Evolutionary conservation across 805 yeast species (phyloP), one percentile per base, ranked within the genome.

Genomic region (Yarrowia sp.): DNA sequence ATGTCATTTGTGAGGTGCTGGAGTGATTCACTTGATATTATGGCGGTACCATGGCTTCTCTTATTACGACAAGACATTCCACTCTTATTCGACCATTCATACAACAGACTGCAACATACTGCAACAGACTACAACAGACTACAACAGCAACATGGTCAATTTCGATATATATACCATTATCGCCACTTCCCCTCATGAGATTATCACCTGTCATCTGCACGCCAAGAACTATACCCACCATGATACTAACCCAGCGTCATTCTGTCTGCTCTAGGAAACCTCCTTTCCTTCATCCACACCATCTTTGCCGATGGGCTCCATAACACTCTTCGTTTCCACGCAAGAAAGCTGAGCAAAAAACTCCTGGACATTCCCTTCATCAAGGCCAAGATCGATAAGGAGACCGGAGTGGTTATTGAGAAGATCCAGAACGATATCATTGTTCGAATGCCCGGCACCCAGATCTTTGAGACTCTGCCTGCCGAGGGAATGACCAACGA

Each of bases 391-490:
- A 88, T 94, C 8, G 86, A 88, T 44, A 73, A 76, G 33, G 93
- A 93, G 74, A 82, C 93, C 1, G 68, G 69, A 5, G 80, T 79
- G 52, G 84, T 85, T 0, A 76, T 84, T 1, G 75, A 55, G 0
- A 79, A 80, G 24, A 77, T 94, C 40, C 92, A 92, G 70, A 71
- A 77, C 0, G 82, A 83, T 20, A 72, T 94, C 68, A 84, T 93
- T 63, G 81, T 82, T 68, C 85, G 86, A 69, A 85, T 87, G 66
- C 79, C 79, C 0, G 71, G 73, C 0, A 56, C 75, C 42, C 72
- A 70, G 4, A 73, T 70, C 49, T 71, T 76, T 68, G 69, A 71
- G 0, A 68, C 69, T 42, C 76, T 94, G 5, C 98, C 98, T 0
- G 74, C 72, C 1, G 52, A 73, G 0, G 97, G 97, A 0, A 74